A percentile compares a stretch with the other conserved stretches of the same genome.
These are phyloP conservation scores for Lepidium aucheri DNA, from an alignment of 345 rosid species.

Conservation along the genomic window DNA sequence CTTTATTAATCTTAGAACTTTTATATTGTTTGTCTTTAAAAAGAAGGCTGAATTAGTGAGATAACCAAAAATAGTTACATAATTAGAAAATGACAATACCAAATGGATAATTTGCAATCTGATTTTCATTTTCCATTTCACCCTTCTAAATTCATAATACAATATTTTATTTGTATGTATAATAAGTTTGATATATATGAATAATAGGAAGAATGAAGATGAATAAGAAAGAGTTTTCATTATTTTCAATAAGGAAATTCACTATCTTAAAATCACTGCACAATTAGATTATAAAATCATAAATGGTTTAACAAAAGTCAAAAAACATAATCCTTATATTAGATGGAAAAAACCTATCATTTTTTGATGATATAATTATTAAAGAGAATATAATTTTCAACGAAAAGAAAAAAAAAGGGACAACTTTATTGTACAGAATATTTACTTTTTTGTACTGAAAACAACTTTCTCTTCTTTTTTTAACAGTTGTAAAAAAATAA, in stretches of 20 bases:
- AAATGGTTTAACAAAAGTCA: background rate
- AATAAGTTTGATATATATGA: too few relatives aligned
- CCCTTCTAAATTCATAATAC: too few relatives aligned
- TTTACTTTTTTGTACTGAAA: conserved; percentile 24
- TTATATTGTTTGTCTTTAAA: background rate
- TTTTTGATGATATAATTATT: conserved; percentile 5
- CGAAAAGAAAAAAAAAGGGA: conserved; percentile 19
- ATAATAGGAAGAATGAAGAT: too few relatives aligned
- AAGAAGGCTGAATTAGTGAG: too few relatives aligned
- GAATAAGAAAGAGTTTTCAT: too few relatives aligned
- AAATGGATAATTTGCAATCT: too few relatives aligned
- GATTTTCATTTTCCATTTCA: too few relatives aligned
- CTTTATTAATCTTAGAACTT: background rate
- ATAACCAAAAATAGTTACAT: too few relatives aligned
- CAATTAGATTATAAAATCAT: background rate
- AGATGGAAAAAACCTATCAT: background rate
- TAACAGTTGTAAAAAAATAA: conserved; percentile 13
- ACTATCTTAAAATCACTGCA: background rate
- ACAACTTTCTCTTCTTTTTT: background rate
- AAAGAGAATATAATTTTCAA: background rate
- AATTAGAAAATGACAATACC: too few relatives aligned
- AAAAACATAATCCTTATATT: conserved; percentile 14
- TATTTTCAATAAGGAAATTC: too few relatives aligned
- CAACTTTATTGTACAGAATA: conserved; percentile 34
- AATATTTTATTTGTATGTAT: too few relatives aligned